A percentile compares a stretch with the other conserved stretches of the same genome.
Evolutionary conservation across 768 basidiomycete species (phyloP).

Genomic region (Chiua virens): DNA sequence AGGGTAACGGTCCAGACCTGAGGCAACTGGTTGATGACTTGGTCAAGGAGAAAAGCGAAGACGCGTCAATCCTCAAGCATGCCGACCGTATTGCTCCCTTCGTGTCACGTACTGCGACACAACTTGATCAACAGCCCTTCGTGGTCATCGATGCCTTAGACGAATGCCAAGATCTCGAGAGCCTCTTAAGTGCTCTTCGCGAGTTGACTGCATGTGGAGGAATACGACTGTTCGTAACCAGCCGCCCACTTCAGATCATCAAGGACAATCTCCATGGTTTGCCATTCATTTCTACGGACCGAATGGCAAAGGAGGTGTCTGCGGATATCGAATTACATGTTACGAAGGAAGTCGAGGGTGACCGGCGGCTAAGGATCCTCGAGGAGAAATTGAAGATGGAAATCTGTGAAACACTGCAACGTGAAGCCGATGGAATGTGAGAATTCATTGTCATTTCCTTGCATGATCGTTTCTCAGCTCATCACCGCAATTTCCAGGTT

Average conservation of each 20-base stretch:
- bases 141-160: conserved; percentile 20
- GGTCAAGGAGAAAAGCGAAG: not conserved
- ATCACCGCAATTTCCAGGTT: conserved; percentile 10
- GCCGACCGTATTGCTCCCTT: not conserved
- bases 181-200: conserved; percentile 1
- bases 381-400: not conserved
- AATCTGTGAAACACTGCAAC: not conserved
- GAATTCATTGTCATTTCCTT: not conserved
- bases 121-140: not conserved
- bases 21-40: not conserved
- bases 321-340: conserved; percentile 12
- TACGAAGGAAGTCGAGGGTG: not conserved
- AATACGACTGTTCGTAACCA: conserved; percentile 12
- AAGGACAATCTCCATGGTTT: not conserved
- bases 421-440: conserved; percentile 13
- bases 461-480: not conserved
- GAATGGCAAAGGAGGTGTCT: not conserved
- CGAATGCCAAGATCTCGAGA: conserved; percentile 7
- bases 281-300: conserved; percentile 9
- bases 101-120: not conserved
- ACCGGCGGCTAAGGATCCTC: conserved; percentile 1
- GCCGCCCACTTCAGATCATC: conserved; percentile 10
- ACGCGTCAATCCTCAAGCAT: not conserved
- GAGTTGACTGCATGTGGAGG: not conserved
- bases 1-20: not conserved